Evolutionary conservation across 1,139 yeast species (phyloP).

Genomic region (Yamadazyma dushanensis): DNA sequence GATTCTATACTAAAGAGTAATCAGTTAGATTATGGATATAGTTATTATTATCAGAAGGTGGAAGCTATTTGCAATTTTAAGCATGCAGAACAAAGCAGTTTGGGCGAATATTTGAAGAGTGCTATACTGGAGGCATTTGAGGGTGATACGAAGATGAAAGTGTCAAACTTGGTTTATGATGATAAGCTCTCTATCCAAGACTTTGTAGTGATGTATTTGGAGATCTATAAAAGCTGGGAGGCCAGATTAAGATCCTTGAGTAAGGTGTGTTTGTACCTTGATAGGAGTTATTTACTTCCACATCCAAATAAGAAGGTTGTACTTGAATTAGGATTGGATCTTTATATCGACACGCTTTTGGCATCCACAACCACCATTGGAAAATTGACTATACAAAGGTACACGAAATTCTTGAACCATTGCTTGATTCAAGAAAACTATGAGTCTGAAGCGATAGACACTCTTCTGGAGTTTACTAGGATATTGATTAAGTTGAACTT

Average conservation of each 20-base stretch:
- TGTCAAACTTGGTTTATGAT: constrained; percentile 4
- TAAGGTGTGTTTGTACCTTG: constrained; percentile 37
- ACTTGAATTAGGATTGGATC: constrained; percentile 23
- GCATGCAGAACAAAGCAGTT: constrained; percentile 31
- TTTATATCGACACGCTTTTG: constrained; percentile 21
- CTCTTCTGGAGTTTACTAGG: constrained; percentile 19
- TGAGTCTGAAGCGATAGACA: constrained; percentile 6
- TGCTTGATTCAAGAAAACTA: constrained; percentile 11
- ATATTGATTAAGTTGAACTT: constrained; percentile 24
- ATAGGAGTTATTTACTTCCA: constrained; percentile 32
- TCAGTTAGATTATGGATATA: constrained; percentile 23
- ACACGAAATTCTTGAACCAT: constrained; percentile 10
- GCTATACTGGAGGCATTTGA: constrained; percentile 22
- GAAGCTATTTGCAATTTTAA: constrained; percentile 36
- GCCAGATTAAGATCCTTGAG: constrained; percentile 23
- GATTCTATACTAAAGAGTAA: constrained; percentile 22
- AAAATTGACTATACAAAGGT: constrained; percentile 8
- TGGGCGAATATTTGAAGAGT: constrained; percentile 22
- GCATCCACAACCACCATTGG: constrained; percentile 9
- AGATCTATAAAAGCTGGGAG: constrained; percentile 27
- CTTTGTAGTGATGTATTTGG: constrained; percentile 17
- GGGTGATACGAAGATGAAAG: constrained; percentile 9
- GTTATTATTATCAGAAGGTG: constrained; percentile 28
- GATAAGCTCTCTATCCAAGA: neutral
- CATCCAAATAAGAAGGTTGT: constrained; percentile 32